phyloP scores from a whole-genome alignment of 2,329 filamentous ascomycete species.

The Aspergillus sclerotialis region DNA sequence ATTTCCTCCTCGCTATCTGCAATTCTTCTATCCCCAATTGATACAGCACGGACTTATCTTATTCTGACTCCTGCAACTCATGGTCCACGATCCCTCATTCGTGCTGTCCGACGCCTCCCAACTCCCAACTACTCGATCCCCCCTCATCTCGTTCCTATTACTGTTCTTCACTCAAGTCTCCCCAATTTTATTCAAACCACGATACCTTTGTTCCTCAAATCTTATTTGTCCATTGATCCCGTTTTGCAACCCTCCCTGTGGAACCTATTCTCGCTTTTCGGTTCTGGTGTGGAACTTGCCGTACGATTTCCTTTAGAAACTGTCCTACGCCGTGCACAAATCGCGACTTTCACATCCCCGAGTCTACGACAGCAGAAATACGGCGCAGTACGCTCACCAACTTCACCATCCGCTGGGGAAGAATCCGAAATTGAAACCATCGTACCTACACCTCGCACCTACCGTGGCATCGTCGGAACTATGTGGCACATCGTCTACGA shows the following conservation, averaged over 20 bases:
- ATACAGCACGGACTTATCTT: conserved; percentile 79
- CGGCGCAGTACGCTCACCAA: conserved; percentile 10
- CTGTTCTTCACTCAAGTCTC: conserved; percentile 75
- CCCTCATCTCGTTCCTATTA: conserved; percentile 67
- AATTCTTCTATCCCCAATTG: conserved; percentile 75
- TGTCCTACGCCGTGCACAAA: conserved; percentile 80
- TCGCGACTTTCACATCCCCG: conserved; percentile 58
- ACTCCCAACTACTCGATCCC: conserved; percentile 63
- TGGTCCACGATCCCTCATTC: conserved; percentile 68
- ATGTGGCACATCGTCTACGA: conserved; percentile 81
- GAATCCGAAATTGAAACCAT: conserved; percentile 57
- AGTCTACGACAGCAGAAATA: conserved; percentile 36
- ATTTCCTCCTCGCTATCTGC: conserved; percentile 64
- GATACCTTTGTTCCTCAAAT: conserved; percentile 76
- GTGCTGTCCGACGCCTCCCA: conserved; percentile 69
- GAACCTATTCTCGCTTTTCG: conserved; percentile 72
- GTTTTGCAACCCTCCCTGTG: conserved; percentile 74
- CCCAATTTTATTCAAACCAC: conserved; percentile 77
- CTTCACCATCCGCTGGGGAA: conserved; percentile 9
- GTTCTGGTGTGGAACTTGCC: conserved; percentile 72
- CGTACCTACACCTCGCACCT: conserved; percentile 66
- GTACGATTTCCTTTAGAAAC: conserved; percentile 88
- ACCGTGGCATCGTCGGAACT: conserved; percentile 80
- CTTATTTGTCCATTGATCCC: conserved; percentile 76
- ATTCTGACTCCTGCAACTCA: conserved; percentile 76